These are phyloP conservation scores for Drechslerella stenobrocha DNA, from an alignment of 2,329 filamentous ascomycete genomes.

Conservation along the genomic window DNA sequence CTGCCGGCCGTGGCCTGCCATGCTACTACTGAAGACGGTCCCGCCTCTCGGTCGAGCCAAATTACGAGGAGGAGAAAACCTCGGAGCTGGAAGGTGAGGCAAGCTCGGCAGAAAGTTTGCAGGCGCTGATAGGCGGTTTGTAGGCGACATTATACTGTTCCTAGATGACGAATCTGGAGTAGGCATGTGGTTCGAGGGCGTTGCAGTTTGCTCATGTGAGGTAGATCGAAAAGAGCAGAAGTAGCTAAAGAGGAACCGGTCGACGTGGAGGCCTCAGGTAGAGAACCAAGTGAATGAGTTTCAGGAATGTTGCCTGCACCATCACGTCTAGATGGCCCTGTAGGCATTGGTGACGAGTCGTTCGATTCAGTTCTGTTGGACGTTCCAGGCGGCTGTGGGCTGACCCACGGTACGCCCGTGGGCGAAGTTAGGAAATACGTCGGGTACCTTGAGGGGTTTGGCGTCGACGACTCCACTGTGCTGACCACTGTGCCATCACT, in stretches of 20 bases:
- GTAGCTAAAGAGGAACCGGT: constrained; percentile 4
- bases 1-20: constrained; percentile 20
- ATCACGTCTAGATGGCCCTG: constrained; percentile 18
- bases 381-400: constrained; percentile 19
- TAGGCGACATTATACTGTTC: constrained; percentile 23
- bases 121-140: constrained; percentile 26
- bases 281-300: constrained; percentile 6
- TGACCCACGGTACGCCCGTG: constrained; percentile 32
- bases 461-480: constrained; percentile 7
- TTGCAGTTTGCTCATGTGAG: constrained; percentile 23
- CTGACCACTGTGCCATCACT: background rate
- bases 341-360: constrained; percentile 7
- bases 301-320: constrained; percentile 8
- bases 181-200: constrained; percentile 1
- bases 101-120: constrained; percentile 30
- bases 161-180: constrained; percentile 20
- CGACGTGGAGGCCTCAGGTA: constrained; percentile 19
- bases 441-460: constrained; percentile 16
- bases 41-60: constrained; percentile 25
- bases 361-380: constrained; percentile 24
- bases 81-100: constrained; percentile 35
- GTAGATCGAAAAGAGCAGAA: constrained; percentile 19
- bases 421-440: constrained; percentile 16
- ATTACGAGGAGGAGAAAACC: constrained; percentile 36
- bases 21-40: constrained; percentile 22